A percentile compares a stretch with the other conserved stretches of the same genome.
phyloP scores from a whole-genome alignment of 2,329 filamentous ascomycete genomes.

The Aspergillus versicolor region DNA sequence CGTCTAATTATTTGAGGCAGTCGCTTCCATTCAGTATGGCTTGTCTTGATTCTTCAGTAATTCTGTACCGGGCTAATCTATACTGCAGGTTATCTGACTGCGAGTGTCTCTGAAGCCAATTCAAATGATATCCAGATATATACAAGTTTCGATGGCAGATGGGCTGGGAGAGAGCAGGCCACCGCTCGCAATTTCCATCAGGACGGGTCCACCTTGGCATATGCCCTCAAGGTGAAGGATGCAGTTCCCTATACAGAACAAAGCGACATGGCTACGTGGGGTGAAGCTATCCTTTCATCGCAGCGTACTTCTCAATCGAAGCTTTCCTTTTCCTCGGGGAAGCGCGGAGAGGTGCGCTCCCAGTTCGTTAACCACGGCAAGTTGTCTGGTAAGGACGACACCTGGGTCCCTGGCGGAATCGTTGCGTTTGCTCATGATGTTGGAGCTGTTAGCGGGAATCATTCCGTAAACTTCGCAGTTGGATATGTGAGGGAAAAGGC shows the following conservation, averaged over 20 bases:
- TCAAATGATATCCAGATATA: constrained; percentile 40
- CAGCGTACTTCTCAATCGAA: constrained; percentile 24
- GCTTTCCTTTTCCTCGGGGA: constrained; percentile 33
- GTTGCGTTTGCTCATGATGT: constrained; percentile 43
- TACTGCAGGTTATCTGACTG: constrained; percentile 39
- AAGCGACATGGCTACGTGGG: constrained; percentile 45
- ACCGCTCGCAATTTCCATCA: constrained; percentile 26
- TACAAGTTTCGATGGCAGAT: constrained; percentile 46
- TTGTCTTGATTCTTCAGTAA: not conserved
- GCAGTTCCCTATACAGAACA: constrained; percentile 34
- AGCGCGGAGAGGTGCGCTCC: constrained; percentile 25
- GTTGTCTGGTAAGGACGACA: constrained; percentile 22
- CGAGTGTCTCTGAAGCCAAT: constrained; percentile 28
- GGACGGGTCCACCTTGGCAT: constrained; percentile 28
- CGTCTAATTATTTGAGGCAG: constrained; percentile 43
- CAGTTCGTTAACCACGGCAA: constrained; percentile 34
- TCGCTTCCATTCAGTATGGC: constrained; percentile 43
- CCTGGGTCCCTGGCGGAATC: constrained; percentile 31
- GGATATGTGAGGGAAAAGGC: constrained; percentile 42
- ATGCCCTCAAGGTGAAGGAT: constrained; percentile 33
- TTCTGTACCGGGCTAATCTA: constrained; percentile 10
- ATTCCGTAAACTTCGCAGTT: constrained; percentile 42
- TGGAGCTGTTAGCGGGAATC: constrained; percentile 26
- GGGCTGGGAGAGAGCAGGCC: constrained; percentile 37
- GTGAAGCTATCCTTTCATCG: constrained; percentile 42